phyloP scores from a whole-genome alignment of 1,139 yeast species.

The Lodderomyces beijingensis region DNA sequence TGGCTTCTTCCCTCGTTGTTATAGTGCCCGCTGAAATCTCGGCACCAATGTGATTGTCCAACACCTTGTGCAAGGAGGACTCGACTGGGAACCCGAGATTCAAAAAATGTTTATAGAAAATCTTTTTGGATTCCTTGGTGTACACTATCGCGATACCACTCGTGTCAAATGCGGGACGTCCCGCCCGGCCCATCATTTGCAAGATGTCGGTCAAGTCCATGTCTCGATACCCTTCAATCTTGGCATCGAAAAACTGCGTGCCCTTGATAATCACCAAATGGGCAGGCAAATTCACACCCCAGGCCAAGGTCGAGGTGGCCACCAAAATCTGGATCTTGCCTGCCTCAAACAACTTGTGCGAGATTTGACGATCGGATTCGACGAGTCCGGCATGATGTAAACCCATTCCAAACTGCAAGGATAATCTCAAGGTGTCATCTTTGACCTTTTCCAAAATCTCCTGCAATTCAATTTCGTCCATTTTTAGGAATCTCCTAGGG shows the following conservation, averaged over 20 bases:
- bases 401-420: constrained; percentile 94
- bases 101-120: constrained; percentile 88
- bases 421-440: constrained; percentile 80
- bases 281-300: constrained; percentile 97
- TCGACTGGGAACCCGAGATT: constrained; percentile 98
- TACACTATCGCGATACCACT: constrained; percentile 93
- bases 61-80: constrained; percentile 85
- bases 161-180: constrained; percentile 95
- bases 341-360: constrained; percentile 79
- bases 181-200: constrained; percentile 94
- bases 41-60: constrained; percentile 95
- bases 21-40: constrained; percentile 91
- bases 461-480: constrained; percentile 71
- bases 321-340: constrained; percentile 85
- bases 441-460: constrained; percentile 62
- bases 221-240: constrained; percentile 73
- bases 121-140: constrained; percentile 87
- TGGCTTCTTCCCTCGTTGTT: constrained; percentile 75
- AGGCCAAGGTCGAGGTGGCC: constrained; percentile 94
- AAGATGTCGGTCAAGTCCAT: constrained; percentile 90
- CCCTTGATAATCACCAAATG: constrained; percentile 92
- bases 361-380: constrained; percentile 80
- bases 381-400: constrained; percentile 97
- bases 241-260: constrained; percentile 82
- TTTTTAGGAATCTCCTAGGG: constrained; percentile 79